Conservation (phyloP, 2,329 filamentous ascomycete genomes). For the Scortechinia acanthostroma region DNA sequence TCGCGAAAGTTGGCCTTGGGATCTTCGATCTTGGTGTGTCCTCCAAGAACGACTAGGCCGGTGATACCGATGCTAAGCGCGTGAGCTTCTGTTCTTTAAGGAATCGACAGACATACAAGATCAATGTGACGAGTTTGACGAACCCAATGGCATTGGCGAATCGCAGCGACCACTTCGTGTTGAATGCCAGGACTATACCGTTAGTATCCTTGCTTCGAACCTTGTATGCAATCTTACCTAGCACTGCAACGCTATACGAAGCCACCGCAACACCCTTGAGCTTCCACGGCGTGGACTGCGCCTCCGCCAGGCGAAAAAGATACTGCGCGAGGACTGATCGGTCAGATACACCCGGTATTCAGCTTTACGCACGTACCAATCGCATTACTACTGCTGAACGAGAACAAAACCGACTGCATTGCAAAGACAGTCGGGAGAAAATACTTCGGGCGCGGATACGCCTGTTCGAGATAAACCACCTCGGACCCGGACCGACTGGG, state of each 20-base stretch:
- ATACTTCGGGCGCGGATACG: slow-evolving; percentile 55
- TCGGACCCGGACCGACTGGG: slow-evolving; percentile 60
- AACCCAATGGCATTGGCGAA: slow-evolving; percentile 46
- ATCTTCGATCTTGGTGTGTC: slow-evolving; percentile 37
- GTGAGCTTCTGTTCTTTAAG: slow-evolving; percentile 4
- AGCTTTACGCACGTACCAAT: slow-evolving; percentile 27
- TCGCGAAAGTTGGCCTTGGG: slow-evolving; percentile 45
- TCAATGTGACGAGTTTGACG: slow-evolving; percentile 51
- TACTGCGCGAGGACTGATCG: slow-evolving; percentile 53
- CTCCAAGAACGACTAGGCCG: slow-evolving; percentile 55
- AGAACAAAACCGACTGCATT: slow-evolving; percentile 53
- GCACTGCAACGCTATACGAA: slow-evolving; percentile 48
- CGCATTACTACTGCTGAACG: slow-evolving; percentile 60
- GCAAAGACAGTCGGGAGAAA: slow-evolving; percentile 61
- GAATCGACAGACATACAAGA: slow-evolving; percentile 33
- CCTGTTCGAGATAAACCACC: slow-evolving; percentile 64
- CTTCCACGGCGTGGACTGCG: slow-evolving; percentile 48
- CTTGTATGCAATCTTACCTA: slow-evolving; percentile 31
- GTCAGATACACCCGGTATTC: slow-evolving; percentile 10
- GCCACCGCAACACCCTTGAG: slow-evolving; percentile 61
- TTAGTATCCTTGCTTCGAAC: not conserved
- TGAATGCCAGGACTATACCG: slow-evolving; percentile 31
- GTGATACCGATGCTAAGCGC: slow-evolving; percentile 38
- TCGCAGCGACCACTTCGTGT: slow-evolving; percentile 48
- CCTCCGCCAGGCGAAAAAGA: slow-evolving; percentile 46